phyloP scores from a whole-genome alignment of 2,329 filamentous ascomycete species.

The Pseudogymnoascus sp. region DNA sequence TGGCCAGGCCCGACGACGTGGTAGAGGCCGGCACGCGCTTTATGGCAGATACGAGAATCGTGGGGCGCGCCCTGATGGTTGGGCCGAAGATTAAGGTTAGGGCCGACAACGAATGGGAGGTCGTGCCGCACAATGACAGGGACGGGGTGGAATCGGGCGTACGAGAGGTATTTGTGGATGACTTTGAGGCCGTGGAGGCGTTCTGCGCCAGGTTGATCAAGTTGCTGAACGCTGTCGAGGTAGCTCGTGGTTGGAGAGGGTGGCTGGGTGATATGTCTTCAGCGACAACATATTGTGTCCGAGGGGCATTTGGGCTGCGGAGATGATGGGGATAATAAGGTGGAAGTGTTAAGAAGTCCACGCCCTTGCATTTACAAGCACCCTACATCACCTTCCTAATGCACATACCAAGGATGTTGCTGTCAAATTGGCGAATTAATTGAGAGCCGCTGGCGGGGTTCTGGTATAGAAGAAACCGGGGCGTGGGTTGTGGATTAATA shows the following conservation, averaged over 20 bases:
- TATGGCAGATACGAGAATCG: conserved; percentile 48
- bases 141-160: conserved; percentile 36
- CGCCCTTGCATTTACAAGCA: not conserved
- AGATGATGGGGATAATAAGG: conserved; percentile 6
- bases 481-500: not conserved
- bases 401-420: not conserved
- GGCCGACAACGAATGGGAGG: conserved; percentile 32
- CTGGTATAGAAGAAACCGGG: not conserved
- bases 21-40: conserved; percentile 56
- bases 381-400: not conserved
- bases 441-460: not conserved
- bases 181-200: conserved; percentile 48
- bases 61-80: conserved; percentile 50
- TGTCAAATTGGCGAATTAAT: not conserved
- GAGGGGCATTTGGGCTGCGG: not conserved
- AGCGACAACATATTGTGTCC: conserved; percentile 21
- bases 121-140: conserved; percentile 15
- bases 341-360: not conserved
- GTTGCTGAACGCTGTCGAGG: conserved; percentile 44
- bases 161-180: conserved; percentile 55
- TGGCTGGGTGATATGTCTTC: conserved; percentile 24
- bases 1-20: conserved; percentile 49
- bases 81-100: conserved; percentile 46
- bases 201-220: conserved; percentile 47
- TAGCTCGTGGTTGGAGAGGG: conserved; percentile 46